A percentile compares a stretch with the other conserved stretches of the same genome.
Conservation (phyloP, 1,284 basidiomycete species). For the Ceratobasidium sp. region DNA sequence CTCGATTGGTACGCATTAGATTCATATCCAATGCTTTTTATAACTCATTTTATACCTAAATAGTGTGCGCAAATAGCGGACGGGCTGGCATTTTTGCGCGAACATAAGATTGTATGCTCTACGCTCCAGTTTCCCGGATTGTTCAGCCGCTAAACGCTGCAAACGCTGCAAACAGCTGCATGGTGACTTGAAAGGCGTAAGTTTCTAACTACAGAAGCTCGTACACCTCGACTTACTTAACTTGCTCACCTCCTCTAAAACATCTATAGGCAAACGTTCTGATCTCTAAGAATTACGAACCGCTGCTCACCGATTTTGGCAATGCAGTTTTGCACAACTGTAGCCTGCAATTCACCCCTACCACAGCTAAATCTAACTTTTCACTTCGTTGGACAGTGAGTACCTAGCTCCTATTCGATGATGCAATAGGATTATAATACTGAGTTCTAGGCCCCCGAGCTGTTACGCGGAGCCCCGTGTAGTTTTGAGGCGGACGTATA, state of each 20-base stretch:
- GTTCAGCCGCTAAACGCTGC: not conserved
- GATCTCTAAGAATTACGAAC: not conserved
- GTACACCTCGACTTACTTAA: too few species aligned
- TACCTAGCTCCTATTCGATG: not conserved
- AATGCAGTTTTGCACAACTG: slow-evolving; percentile 3
- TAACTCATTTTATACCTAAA: not conserved
- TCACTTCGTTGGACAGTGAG: slow-evolving; percentile 27
- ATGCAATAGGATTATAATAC: too few species aligned
- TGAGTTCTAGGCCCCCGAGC: slow-evolving; percentile 9
- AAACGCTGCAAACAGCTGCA: not conserved
- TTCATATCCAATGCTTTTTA: not conserved
- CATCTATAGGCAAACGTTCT: slow-evolving; percentile 10
- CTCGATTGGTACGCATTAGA: not conserved
- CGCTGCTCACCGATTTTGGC: slow-evolving; percentile 15
- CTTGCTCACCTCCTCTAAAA: not conserved
- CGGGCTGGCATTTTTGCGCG: slow-evolving; percentile 2
- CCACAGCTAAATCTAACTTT: not conserved
- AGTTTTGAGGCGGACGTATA: slow-evolving; percentile 14
- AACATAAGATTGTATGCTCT: not conserved
- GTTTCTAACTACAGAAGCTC: too few species aligned
- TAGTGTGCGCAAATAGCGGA: slow-evolving; percentile 2
- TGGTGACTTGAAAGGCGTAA: slow-evolving; percentile 26
- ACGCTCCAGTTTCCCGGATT: too few species aligned
- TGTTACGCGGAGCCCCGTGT: not conserved
- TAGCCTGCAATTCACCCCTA: slow-evolving; percentile 7